Conservation (phyloP, 306 rosid species). For the Prosopis cineraria region DNA sequence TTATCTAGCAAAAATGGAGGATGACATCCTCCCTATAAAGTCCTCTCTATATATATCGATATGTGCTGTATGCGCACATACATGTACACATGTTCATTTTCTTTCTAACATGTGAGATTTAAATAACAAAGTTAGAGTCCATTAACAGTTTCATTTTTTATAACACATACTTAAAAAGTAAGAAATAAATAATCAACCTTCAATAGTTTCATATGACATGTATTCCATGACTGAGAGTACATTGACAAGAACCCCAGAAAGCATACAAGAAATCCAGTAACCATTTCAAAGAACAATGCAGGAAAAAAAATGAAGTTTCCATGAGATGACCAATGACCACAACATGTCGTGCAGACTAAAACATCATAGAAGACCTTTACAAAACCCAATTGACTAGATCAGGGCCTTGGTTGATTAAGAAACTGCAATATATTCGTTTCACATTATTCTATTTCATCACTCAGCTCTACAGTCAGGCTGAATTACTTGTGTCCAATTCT, state of each 20-base stretch:
- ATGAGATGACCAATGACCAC: not conserved
- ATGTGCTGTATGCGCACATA: not conserved
- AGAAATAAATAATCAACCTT: not conserved
- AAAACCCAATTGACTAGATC: not conserved
- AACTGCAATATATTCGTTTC: not conserved
- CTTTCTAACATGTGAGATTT: not conserved
- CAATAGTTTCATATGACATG: not conserved
- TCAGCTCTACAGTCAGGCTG: not conserved
- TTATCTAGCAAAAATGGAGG: not conserved
- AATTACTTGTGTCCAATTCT: not conserved
- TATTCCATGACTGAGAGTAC: not conserved
- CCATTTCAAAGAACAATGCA: not conserved
- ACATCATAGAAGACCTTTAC: not conserved
- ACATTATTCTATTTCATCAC: not conserved
- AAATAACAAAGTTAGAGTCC: not conserved
- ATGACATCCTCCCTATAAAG: not conserved
- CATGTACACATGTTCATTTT: not conserved
- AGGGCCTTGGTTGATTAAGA: not conserved
- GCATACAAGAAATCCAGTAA: not conserved
- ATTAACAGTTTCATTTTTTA: not conserved
- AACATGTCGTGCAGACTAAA: constrained; percentile 1
- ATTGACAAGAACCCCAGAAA: not conserved
- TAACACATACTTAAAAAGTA: not conserved
- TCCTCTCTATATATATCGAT: not conserved
- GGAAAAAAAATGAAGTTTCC: not conserved